Conservation (phyloP, 306 rosid genomes). For the Cucurbita moschata region DNA sequence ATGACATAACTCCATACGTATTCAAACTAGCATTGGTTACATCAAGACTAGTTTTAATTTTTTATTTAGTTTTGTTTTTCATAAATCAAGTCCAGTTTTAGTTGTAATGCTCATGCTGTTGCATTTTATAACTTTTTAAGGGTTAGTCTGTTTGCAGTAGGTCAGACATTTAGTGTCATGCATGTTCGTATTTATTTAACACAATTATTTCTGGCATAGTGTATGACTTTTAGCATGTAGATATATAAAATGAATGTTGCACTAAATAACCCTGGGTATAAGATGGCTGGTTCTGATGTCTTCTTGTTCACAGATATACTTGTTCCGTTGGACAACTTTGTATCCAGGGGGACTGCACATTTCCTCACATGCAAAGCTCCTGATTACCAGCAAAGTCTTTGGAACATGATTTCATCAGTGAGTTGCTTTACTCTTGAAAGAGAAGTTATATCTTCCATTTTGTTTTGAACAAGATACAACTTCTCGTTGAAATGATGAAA, state of each 20-base stretch:
- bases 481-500: too few relatives aligned
- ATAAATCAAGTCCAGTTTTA: neutral
- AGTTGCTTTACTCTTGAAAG: slow-evolving; percentile 23
- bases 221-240: neutral
- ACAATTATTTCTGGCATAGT: neutral
- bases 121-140: neutral
- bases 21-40: neutral
- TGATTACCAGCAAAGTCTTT: slow-evolving; percentile 79
- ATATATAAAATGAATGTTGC: neutral
- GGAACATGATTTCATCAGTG: slow-evolving; percentile 87
- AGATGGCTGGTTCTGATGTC: neutral
- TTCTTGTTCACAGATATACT: slow-evolving; percentile 47
- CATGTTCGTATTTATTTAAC: neutral
- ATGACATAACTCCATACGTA: neutral
- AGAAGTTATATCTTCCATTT: neutral
- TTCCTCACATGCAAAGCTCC: slow-evolving; percentile 75
- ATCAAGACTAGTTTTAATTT: neutral
- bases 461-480: too few relatives aligned
- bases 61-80: neutral
- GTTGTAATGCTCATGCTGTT: neutral
- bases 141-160: neutral
- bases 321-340: slow-evolving; percentile 90
- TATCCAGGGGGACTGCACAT: slow-evolving; percentile 81
- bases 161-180: neutral
- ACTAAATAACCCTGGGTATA: neutral